Percentiles rank a stretch among this genome's conserved stretches.
Conservation (phyloP, 768 basidiomycete genomes). For the Russula lepida region DNA sequence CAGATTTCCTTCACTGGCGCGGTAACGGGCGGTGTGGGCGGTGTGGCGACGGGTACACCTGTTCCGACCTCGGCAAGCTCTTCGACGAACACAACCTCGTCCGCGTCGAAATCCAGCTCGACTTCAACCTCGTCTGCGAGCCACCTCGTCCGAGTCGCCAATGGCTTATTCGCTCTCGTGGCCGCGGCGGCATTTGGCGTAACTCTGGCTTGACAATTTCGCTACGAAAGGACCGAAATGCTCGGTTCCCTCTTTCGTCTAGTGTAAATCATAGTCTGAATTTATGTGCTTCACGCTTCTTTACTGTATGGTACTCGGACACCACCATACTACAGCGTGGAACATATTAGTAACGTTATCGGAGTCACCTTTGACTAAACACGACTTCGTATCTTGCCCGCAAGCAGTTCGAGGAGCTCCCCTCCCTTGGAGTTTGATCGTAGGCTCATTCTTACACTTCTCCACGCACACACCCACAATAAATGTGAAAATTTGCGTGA, state of each 20-base stretch:
- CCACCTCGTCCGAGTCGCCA: conserved; percentile 3
- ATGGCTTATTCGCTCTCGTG: conserved; percentile 2
- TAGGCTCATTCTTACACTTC: neutral
- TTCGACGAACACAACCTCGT: neutral
- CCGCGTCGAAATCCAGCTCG: neutral
- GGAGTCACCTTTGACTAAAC: too few relatives aligned
- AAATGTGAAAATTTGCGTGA: neutral
- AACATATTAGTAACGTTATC: too few relatives aligned
- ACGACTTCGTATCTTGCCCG: too few relatives aligned
- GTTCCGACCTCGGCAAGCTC: neutral
- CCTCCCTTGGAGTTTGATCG: too few relatives aligned
- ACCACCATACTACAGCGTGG: too few relatives aligned
- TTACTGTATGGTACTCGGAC: too few relatives aligned
- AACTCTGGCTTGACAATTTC: neutral
- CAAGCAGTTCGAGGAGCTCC: too few relatives aligned
- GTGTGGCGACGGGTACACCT: conserved; percentile 11
- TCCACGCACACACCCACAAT: neutral
- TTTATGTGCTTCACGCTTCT: too few relatives aligned
- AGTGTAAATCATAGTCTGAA: too few relatives aligned
- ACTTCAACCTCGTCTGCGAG: neutral
- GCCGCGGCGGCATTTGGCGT: neutral
- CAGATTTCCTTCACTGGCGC: conserved; percentile 35
- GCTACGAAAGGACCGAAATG: neutral
- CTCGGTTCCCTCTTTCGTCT: too few relatives aligned
- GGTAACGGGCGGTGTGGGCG: conserved; percentile 33